Percentiles rank a stretch among this genome's conserved stretches.
Evolutionary conservation across 108 stramenopile species (phyloP).

Genomic region (Ochromonas danica): DNA sequence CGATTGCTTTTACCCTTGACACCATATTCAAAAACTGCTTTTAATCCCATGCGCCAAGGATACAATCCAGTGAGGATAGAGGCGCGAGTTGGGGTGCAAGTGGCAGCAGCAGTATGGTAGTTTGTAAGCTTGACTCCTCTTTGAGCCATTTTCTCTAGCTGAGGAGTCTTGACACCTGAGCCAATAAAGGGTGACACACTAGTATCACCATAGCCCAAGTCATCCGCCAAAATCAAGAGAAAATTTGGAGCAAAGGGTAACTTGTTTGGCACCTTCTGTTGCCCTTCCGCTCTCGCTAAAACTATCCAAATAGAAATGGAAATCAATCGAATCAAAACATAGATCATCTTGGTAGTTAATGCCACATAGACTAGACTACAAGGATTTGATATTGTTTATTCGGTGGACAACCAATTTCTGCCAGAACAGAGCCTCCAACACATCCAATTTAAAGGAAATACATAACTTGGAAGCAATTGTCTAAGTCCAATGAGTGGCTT

Average conservation of each 20-base stretch:
- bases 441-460: too few relatives aligned
- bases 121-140: not conserved
- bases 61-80: conserved; percentile 8
- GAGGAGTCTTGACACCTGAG: not conserved
- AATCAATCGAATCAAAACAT: too few relatives aligned
- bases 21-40: conserved; percentile 25
- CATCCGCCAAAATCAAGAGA: conserved; percentile 24
- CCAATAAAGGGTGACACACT: conserved; percentile 20
- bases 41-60: conserved; percentile 6
- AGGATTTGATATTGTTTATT: too few relatives aligned
- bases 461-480: too few relatives aligned
- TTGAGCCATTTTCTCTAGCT: not conserved
- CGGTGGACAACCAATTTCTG: too few relatives aligned
- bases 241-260: not conserved
- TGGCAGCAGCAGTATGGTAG: conserved; percentile 2
- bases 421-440: too few relatives aligned
- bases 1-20: conserved; percentile 18
- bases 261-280: too few relatives aligned
- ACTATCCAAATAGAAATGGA: too few relatives aligned
- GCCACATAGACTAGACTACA: too few relatives aligned
- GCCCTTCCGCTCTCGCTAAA: too few relatives aligned
- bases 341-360: too few relatives aligned
- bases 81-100: conserved; percentile 7
- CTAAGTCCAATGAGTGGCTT: too few relatives aligned
- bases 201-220: conserved; percentile 6